Evolutionary conservation across 2,329 filamentous ascomycete genomes (phyloP), one percentile per base, ranked within the genome.

Genomic region (Colletotrichum tofieldiae): DNA sequence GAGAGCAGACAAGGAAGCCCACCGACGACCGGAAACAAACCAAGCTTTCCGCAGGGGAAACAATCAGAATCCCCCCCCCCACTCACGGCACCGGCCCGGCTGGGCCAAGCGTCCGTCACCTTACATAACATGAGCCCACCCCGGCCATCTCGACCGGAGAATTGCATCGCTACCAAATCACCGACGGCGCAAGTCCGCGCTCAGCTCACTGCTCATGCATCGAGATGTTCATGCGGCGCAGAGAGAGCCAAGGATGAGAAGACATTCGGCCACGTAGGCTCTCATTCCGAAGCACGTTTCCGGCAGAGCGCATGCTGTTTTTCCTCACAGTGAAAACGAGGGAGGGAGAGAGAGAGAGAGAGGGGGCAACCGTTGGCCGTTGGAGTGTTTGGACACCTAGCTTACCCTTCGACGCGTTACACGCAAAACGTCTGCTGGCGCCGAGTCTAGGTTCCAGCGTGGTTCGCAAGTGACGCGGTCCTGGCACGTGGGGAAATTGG

Each of bases 401-500:
- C 7, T 1, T 29, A 18, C 26, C 29, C 37, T 61, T 35, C 6
- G 29, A 49, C 18, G 11, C 43, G 41, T 58, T 39, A 56, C 20
- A 56, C 54, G 14, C 29, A 37, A 29, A 43, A 20, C 35, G 14
- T 16, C 29, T 49, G 49, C 26, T 52, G 49, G 26, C 3, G 7
- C 26, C 26, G 14, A 52, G 26, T 20, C 49, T 9, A 16, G 29
- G 32, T 26, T 29, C 32, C 5, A 14, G 9, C 37, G 2, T 26
- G 16, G 7, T 26, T 23, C 18, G 32, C 37, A n/a, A 20, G 32
- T 16, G 26, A 59, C 52, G 35, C 52, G 32, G n/a, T 29, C 23
- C 37, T 59, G 67, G 67, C 43, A 69, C 67, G 67, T 41, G 52
- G 41, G 43, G 43, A 65, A 69, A 69, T 69, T 55, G 37, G 20